phyloP scores from a whole-genome alignment of 2,329 filamentous ascomycete species.

The Clonostachys sp. region DNA sequence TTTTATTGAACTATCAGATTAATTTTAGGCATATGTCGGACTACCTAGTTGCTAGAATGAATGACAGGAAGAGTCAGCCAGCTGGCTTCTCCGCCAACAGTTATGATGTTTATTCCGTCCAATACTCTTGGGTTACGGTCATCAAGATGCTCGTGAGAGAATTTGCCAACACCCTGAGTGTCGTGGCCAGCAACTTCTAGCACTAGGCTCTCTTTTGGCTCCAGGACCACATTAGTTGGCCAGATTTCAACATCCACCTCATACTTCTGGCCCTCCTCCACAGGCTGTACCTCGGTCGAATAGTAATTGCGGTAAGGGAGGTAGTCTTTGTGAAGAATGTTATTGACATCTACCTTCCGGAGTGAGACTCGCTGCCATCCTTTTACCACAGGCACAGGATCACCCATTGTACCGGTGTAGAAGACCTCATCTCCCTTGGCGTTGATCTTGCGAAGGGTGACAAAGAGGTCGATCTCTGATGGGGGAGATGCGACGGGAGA shows the following conservation, averaged over 20 bases:
- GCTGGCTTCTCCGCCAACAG: too few species aligned
- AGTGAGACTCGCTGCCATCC: constrained; percentile 58
- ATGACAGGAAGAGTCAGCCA: too few species aligned
- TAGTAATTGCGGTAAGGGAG: constrained; percentile 43
- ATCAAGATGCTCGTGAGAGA: too few species aligned
- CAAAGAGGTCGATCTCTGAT: constrained; percentile 58
- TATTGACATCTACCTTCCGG: constrained; percentile 34
- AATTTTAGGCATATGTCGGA: too few species aligned
- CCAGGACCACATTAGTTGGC: constrained; percentile 55
- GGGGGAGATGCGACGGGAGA: constrained; percentile 42
- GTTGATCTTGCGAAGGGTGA: constrained; percentile 57
- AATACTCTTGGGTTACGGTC: too few species aligned
- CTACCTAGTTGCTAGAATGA: too few species aligned
- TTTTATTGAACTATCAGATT: too few species aligned
- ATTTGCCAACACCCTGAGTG: too few species aligned
- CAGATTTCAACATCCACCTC: constrained; percentile 58
- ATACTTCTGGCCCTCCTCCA: constrained; percentile 51
- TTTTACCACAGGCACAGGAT: constrained; percentile 57
- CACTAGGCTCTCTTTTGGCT: constrained; percentile 41
- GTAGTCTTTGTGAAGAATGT: too few species aligned
- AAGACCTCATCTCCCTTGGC: constrained; percentile 50
- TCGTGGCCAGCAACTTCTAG: constrained; percentile 37
- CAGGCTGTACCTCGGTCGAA: constrained; percentile 47
- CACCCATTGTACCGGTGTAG: constrained; percentile 62
- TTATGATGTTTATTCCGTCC: too few species aligned